These are phyloP conservation scores for Aureobasidium vineae DNA, from an alignment of 2,329 filamentous ascomycete species.

Conservation along the genomic window DNA sequence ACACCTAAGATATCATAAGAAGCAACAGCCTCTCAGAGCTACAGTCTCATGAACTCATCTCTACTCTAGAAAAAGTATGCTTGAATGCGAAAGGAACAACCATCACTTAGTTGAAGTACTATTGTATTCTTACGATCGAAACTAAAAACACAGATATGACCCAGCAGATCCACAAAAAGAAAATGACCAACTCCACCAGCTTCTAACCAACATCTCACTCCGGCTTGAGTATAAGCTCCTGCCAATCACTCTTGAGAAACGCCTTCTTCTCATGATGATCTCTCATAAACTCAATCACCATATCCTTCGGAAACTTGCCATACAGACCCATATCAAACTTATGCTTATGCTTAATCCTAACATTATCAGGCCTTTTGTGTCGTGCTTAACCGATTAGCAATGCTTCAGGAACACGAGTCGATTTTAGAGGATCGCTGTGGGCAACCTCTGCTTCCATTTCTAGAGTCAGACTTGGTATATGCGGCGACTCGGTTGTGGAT, in stretches of 20 bases:
- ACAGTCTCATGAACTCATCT: too few species aligned
- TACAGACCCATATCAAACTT: constrained; percentile 14
- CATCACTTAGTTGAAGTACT: too few species aligned
- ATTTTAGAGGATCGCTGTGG: not conserved
- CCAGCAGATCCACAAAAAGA: not conserved
- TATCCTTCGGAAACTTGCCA: constrained; percentile 6
- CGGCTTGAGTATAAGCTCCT: not conserved
- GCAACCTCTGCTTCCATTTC: not conserved
- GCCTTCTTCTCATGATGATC: not conserved
- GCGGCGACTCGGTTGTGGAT: not conserved
- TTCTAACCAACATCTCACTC: not conserved
- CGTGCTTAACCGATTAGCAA: not conserved
- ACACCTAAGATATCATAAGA: too few species aligned
- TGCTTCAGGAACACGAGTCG: not conserved
- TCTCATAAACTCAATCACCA: not conserved
- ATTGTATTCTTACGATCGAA: too few species aligned
- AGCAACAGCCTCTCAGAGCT: too few species aligned
- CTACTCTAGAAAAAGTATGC: too few species aligned
- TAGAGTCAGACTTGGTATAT: not conserved
- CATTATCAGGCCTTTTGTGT: not conserved
- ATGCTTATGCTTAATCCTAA: constrained; percentile 3
- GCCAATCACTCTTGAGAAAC: not conserved
- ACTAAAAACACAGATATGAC: not conserved
- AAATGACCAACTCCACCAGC: too few species aligned
- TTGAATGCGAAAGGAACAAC: too few species aligned